phyloP scores from a whole-genome alignment of 2,329 filamentous ascomycete genomes.

The Penicillium capsulatum region DNA sequence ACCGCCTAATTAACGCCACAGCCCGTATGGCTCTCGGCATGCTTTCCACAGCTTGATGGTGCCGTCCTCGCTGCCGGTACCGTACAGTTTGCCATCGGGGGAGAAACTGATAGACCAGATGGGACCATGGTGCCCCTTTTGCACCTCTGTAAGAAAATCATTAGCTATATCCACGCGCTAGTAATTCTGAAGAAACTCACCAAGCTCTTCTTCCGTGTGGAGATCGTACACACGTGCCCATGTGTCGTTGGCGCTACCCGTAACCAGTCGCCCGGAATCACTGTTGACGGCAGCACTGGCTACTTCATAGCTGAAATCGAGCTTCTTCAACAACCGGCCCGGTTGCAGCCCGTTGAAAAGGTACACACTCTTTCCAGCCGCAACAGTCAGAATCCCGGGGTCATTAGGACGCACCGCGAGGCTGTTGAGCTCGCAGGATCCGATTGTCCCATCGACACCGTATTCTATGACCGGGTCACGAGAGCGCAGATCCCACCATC shows the following conservation, averaged over 20 bases:
- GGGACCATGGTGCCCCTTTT: slow-evolving; percentile 94
- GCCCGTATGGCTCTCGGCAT: slow-evolving; percentile 59
- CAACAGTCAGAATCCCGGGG: slow-evolving; percentile 75
- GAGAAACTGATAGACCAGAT: slow-evolving; percentile 96
- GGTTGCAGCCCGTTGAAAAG: slow-evolving; percentile 78
- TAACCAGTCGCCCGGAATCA: slow-evolving; percentile 75
- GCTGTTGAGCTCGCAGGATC: slow-evolving; percentile 83
- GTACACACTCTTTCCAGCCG: slow-evolving; percentile 89
- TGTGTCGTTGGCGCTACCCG: slow-evolving; percentile 85
- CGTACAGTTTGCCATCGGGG: slow-evolving; percentile 92
- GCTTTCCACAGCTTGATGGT: slow-evolving; percentile 90
- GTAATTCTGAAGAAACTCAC: slow-evolving; percentile 38
- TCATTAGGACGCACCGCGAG: slow-evolving; percentile 58
- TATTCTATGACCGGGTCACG: slow-evolving; percentile 71
- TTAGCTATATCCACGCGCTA: slow-evolving; percentile 5
- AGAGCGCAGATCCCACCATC: slow-evolving; percentile 88
- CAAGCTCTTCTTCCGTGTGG: slow-evolving; percentile 74
- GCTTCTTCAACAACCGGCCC: slow-evolving; percentile 68
- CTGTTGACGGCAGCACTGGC: slow-evolving; percentile 87
- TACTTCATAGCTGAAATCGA: slow-evolving; percentile 76
- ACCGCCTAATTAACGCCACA: slow-evolving; percentile 63
- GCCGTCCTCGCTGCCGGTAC: slow-evolving; percentile 92
- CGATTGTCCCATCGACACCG: slow-evolving; percentile 76
- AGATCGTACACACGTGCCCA: slow-evolving; percentile 96
- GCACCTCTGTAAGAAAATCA: slow-evolving; percentile 60